Evolutionary conservation across 441 rosid genomes (phyloP).

Genomic region (Syzygium malaccense): DNA sequence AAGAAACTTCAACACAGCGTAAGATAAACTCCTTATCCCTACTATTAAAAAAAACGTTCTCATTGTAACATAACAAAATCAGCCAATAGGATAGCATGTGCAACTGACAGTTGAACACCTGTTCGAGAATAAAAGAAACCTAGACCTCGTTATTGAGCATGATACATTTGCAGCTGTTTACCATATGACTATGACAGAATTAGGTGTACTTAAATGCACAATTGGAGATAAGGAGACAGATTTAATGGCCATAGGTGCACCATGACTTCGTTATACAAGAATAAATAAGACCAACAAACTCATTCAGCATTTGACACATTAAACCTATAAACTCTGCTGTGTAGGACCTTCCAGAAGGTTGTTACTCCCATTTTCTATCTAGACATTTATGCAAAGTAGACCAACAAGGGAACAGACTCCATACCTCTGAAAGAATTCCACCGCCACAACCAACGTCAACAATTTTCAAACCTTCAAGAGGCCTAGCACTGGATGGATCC

Average conservation of each 20-base stretch:
- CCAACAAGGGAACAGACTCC: not conserved
- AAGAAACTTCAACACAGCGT: not conserved
- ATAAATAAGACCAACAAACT: not conserved
- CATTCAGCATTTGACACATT: not conserved
- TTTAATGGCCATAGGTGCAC: not conserved
- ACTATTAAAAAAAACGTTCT: not conserved
- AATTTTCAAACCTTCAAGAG: constrained; percentile 74
- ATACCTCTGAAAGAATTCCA: constrained; percentile 93
- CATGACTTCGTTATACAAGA: not conserved
- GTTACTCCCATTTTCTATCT: not conserved
- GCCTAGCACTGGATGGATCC: constrained; percentile 62
- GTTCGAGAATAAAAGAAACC: not conserved
- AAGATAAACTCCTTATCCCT: not conserved
- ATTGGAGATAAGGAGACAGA: not conserved
- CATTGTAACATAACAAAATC: not conserved
- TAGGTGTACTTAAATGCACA: not conserved
- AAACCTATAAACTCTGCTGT: not conserved
- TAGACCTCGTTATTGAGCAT: not conserved
- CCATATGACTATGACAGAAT: not conserved
- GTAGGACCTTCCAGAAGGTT: not conserved
- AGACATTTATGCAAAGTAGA: not conserved
- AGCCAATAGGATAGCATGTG: not conserved
- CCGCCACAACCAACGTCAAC: constrained; percentile 94
- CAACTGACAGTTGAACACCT: not conserved
- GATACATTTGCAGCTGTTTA: not conserved